Conservation (phyloP, 2,329 filamentous ascomycete genomes). For the Exserohilum turcica region DNA sequence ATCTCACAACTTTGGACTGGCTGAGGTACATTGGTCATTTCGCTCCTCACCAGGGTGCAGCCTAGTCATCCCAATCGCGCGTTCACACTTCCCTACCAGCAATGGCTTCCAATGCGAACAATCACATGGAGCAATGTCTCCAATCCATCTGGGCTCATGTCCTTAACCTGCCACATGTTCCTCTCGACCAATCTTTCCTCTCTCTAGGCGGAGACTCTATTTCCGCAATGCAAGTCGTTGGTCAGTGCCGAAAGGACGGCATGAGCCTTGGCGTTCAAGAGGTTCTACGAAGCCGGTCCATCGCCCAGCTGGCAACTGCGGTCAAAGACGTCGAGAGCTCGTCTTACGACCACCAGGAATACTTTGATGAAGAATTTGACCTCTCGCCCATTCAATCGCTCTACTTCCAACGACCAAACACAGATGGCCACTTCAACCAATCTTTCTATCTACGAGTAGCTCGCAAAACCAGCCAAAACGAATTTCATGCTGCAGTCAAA, state of each 20-base stretch:
- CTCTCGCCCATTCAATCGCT: conserved; percentile 42
- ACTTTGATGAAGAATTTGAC: conserved; percentile 37
- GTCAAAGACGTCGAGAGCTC: conserved; percentile 27
- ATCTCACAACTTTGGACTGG: conserved; percentile 11
- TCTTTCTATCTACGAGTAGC: conserved; percentile 41
- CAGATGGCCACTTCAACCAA: conserved; percentile 44
- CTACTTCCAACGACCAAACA: conserved; percentile 40
- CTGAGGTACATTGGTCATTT: conserved; percentile 15
- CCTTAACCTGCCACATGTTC: conserved; percentile 36
- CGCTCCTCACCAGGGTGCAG: neutral
- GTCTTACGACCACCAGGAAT: conserved; percentile 28
- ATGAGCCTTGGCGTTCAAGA: conserved; percentile 56
- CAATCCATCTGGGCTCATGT: conserved; percentile 40
- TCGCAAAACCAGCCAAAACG: conserved; percentile 24
- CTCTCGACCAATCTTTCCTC: conserved; percentile 47
- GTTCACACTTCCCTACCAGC: conserved; percentile 2
- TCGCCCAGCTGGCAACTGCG: conserved; percentile 39
- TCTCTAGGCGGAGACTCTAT: conserved; percentile 57
- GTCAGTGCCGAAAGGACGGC: conserved; percentile 53
- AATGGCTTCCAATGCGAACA: conserved; percentile 12
- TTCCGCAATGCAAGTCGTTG: conserved; percentile 57
- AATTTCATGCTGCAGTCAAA: conserved; percentile 34
- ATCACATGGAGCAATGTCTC: conserved; percentile 25
- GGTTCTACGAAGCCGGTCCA: conserved; percentile 55
- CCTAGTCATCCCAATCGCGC: neutral